Base-by-base conservation (phyloP, 495 filamentous ascomycete species). In the Hypoxylon crocopeplum region DNA sequence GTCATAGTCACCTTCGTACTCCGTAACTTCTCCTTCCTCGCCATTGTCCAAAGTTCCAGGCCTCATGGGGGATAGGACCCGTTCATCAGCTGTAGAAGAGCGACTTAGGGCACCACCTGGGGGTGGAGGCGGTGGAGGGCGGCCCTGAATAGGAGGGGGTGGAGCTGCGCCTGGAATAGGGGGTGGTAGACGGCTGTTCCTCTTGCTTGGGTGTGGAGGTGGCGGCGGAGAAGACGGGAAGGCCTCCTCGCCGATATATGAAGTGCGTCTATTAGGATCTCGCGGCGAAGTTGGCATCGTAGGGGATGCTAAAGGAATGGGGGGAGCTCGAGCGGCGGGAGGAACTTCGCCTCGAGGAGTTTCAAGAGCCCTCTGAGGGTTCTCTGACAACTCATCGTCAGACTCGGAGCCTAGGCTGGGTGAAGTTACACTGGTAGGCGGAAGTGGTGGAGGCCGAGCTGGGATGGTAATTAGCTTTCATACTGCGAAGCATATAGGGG, bases 1-100 rank as follows among this genome's bases (percentile, higher is more conserved):
- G 63, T 98, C 94, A 70, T 98, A 98, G 68, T 98, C 94, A 15
- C 93, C 94, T 71, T 98, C 94, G 69, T 98, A 98, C 71, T 97
- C 94, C 1, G 90, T 96, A 29, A 91, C 78, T 68, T 94, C 92
- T 63, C 80, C 83, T 36, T 93, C 90, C 55, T 85, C 90, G 13
- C 82, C 88, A 33, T 90, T 88, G 22, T 85, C 82, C 32, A 79
- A 75, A 19, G 72, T 72, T 48, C 75, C 70, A 5, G 62, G 59
- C 17, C 74, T 75, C 51, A 59, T 66, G 69, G 70, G 62, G 38
- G 65, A 60, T 45, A 60, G 61, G 45, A 66, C 68, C 13, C 79
- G 72, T 47, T 73, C 76, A 56, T 91, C 83, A 33, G 78, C 77
- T 16, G 88, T 88, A 2, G 84, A 82, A 39, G 82, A 79, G 33